A percentile compares a stretch with the other conserved stretches of the same genome.
phyloP scores from a whole-genome alignment of 1,139 yeast species.

The Debaryomycetaceae sp. region DNA sequence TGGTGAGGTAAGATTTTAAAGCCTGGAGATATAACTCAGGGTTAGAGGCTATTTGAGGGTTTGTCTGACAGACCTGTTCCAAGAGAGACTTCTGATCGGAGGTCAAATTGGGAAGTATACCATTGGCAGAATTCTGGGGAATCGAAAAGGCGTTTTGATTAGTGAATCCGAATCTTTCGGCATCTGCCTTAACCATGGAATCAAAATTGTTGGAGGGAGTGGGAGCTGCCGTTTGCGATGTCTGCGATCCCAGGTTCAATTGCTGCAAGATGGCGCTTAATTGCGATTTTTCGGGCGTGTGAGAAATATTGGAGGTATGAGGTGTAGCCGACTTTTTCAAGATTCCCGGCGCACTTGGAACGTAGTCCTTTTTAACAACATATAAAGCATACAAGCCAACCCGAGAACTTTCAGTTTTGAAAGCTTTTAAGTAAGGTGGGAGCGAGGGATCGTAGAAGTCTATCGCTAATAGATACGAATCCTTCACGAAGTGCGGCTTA shows the following conservation, averaged over 20 bases:
- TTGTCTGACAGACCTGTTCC: slow-evolving; percentile 4
- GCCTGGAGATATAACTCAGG: slow-evolving; percentile 5
- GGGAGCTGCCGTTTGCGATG: background rate
- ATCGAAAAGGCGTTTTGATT: background rate
- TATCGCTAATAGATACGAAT: slow-evolving; percentile 58
- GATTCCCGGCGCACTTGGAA: slow-evolving; percentile 19
- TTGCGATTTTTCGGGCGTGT: slow-evolving; percentile 3
- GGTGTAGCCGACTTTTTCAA: slow-evolving; percentile 14
- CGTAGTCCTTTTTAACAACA: slow-evolving; percentile 45
- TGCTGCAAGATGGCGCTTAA: slow-evolving; percentile 22
- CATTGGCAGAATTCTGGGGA: background rate
- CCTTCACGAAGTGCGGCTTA: slow-evolving; percentile 53
- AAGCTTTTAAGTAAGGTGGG: slow-evolving; percentile 25
- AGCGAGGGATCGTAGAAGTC: slow-evolving; percentile 23
- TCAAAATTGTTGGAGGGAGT: background rate
- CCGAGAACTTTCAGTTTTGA: slow-evolving; percentile 14
- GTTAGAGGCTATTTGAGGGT: slow-evolving; percentile 6
- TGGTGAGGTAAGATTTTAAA: slow-evolving; percentile 4
- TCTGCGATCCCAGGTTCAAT: slow-evolving; percentile 10
- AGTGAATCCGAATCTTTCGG: background rate
- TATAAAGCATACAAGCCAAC: slow-evolving; percentile 43
- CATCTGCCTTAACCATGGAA: background rate
- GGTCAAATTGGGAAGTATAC: slow-evolving; percentile 3
- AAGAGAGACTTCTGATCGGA: slow-evolving; percentile 3
- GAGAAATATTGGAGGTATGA: background rate